Base-by-base conservation (phyloP, 495 filamentous ascomycete genomes). In the Astrothelium subdiscretum region DNA sequence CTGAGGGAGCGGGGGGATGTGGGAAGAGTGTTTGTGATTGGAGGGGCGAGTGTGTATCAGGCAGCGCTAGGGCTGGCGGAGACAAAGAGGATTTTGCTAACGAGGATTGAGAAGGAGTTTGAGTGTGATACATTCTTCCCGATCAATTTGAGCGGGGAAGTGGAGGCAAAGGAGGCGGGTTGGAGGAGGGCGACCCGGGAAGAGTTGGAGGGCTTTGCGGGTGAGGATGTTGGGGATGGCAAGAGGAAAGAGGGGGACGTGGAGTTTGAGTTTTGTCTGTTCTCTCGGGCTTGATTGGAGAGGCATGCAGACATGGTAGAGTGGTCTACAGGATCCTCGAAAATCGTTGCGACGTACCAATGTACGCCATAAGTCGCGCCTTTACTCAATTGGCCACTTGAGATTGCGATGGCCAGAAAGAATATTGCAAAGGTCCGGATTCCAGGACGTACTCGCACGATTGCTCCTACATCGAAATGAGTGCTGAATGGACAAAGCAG, bases 81-180 rank as follows among this genome's bases (percentile, higher is more conserved):
- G 61, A 62, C 66, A 60, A 40, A 54, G 64, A 70, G 81, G 62
- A 76, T 92, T 58, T 69, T 91, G 63, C 70, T 89, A 69, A 92
- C 86, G 65, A 75, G 81, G 66, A 75, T 91, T 42, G 59, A 76
- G 67, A 71, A 66, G 62, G 84, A 74, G 40, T 96, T 87, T 76
- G 90, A 91, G 66, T 96, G 91, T 73, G 94, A 98, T 84, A 88
- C 87, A 0, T 87, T 87, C 63, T 97, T 97, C 70, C 87, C 88
- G 5, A 64, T 87, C 29, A 75, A 80, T 71, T 68, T 88, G 57
- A 74, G 69, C 20, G 76, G 31, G 48, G 29, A 76, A 27, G 62
- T 65, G 57, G 42, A 59, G 69, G 66, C 58, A 65, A 69, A 32
- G 66, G 32, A 62, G 20, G 63, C 60, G 31, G 77, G 75, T 20